Percentiles rank a stretch among this genome's conserved stretches.
These are phyloP conservation scores for Apiotrichum akiyoshidainum DNA, from an alignment of 1,284 basidiomycete species.

Conservation along the genomic window DNA sequence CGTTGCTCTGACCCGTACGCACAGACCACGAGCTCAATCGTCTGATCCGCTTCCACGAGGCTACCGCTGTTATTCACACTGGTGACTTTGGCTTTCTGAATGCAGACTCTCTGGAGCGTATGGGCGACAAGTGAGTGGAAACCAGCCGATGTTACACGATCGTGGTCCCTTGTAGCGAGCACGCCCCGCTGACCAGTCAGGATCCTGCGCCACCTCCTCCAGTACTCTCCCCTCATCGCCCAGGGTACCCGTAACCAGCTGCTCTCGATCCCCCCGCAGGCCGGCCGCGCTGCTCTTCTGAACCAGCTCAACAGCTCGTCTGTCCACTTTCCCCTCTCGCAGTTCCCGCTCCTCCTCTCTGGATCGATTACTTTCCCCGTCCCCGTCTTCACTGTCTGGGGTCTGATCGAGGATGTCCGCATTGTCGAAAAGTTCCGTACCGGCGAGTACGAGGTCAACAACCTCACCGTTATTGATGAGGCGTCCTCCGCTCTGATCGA, in stretches of 20 bases:
- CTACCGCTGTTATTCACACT: slow-evolving; percentile 94
- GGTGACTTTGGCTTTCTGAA: slow-evolving; percentile 99
- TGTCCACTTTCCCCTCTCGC: slow-evolving; percentile 64
- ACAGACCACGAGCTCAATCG: slow-evolving; percentile 74
- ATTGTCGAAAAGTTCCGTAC: slow-evolving; percentile 89
- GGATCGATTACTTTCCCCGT: slow-evolving; percentile 83
- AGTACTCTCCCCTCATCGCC: slow-evolving; percentile 95
- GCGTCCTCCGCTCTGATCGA: slow-evolving; percentile 86
- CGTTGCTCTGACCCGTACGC: slow-evolving; percentile 17
- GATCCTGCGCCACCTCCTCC: slow-evolving; percentile 90
- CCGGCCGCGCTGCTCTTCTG: slow-evolving; percentile 40
- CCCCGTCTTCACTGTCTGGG: slow-evolving; percentile 95
- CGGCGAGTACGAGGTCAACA: slow-evolving; percentile 75
- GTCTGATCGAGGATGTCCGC: slow-evolving; percentile 92
- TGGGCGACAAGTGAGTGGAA: slow-evolving; percentile 70
- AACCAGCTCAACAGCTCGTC: slow-evolving; percentile 59
- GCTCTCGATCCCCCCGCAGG: slow-evolving; percentile 63
- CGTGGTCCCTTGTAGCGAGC: not conserved
- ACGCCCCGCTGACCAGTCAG: slow-evolving; percentile 29
- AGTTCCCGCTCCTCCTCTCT: slow-evolving; percentile 86
- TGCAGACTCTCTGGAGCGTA: slow-evolving; percentile 73
- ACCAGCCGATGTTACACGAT: not conserved
- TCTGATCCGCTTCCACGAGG: slow-evolving; percentile 80
- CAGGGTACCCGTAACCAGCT: slow-evolving; percentile 75
- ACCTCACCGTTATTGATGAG: slow-evolving; percentile 89